Base-by-base conservation (phyloP, 148 eudicot genomes). In the Rhododendron kiyosumense region DNA sequence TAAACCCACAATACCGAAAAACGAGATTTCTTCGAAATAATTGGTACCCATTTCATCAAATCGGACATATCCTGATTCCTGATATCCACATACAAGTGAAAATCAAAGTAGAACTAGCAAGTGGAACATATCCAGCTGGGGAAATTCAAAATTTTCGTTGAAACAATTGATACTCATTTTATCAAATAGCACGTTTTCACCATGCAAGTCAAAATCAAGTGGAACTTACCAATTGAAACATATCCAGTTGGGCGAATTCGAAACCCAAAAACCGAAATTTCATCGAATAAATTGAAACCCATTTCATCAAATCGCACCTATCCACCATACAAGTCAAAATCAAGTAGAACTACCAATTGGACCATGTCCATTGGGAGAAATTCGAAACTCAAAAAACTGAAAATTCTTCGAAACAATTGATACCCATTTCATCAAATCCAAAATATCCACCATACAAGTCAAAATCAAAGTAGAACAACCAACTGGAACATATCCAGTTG, bases 1-100 rank as follows among this genome's bases (percentile, higher is more conserved):
- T 24, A 83, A 63, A 65, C 30, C 85, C 85, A 65, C 7, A 32
- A 84, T 10, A 17, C 57, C 77, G 78, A 81, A 32, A 79, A 77
- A 46, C 20, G 22, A 83, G 9, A 43, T 7, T 67, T 22, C n/a
- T 20, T 59, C 6, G 65, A 59, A 20, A 22, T 59, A 20, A 59
- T 59, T 59, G n/a, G 8, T 59, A 20, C 65, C 22, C 65, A 59
- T 59, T 51, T 41, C 76, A 74, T 18, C 63, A 74, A n/a, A 45
- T n/a, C 30, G 24, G 57, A 74, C 46, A 81, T 32, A 69, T 41
- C 45, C 45, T 41, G 43, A 41, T 41, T 41, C 43, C 43, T 41
- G 45, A 41, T 41, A 41, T 5, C 2, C 49, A 12, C 69, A 86
- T 54, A 71, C 49, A 81, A 81, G 61, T 74, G 49, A 17, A 67